Conservation (phyloP, 805 yeast species). For the Millerago galiae region DNA sequence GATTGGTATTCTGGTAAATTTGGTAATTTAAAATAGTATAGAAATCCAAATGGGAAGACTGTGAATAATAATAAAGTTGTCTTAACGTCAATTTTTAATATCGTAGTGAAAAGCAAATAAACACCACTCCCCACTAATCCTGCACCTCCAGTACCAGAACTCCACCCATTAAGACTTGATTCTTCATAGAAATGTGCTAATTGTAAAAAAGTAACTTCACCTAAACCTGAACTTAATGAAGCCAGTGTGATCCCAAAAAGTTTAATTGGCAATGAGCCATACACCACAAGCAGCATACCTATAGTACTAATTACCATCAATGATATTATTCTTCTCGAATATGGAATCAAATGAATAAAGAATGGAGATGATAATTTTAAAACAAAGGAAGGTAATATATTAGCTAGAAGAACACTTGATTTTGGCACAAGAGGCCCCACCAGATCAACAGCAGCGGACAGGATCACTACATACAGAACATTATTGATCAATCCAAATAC, state of each 20-base stretch:
- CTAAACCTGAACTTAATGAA: slow-evolving; percentile 80
- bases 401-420: slow-evolving; percentile 78
- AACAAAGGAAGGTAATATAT: slow-evolving; percentile 75
- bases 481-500: slow-evolving; percentile 83
- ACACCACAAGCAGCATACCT: slow-evolving; percentile 67
- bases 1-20: slow-evolving; percentile 4
- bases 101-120: slow-evolving; percentile 66
- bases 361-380: slow-evolving; percentile 75
- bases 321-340: slow-evolving; percentile 43
- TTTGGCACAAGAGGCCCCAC: slow-evolving; percentile 83
- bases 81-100: slow-evolving; percentile 50
- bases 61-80: slow-evolving; percentile 53
- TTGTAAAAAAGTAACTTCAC: slow-evolving; percentile 84
- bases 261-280: slow-evolving; percentile 31
- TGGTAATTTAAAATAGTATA: slow-evolving; percentile 29
- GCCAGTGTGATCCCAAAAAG: slow-evolving; percentile 73
- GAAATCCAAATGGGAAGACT: slow-evolving; percentile 46
- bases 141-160: slow-evolving; percentile 95
- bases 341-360: slow-evolving; percentile 60
- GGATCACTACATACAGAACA: slow-evolving; percentile 82
- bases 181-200: slow-evolving; percentile 70
- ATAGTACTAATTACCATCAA: slow-evolving; percentile 52
- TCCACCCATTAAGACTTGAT: slow-evolving; percentile 74
- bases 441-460: slow-evolving; percentile 87
- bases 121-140: slow-evolving; percentile 78